Evolutionary conservation across 1,139 yeast genomes (phyloP).

Genomic region (Kurtzmaniella natalensis): DNA sequence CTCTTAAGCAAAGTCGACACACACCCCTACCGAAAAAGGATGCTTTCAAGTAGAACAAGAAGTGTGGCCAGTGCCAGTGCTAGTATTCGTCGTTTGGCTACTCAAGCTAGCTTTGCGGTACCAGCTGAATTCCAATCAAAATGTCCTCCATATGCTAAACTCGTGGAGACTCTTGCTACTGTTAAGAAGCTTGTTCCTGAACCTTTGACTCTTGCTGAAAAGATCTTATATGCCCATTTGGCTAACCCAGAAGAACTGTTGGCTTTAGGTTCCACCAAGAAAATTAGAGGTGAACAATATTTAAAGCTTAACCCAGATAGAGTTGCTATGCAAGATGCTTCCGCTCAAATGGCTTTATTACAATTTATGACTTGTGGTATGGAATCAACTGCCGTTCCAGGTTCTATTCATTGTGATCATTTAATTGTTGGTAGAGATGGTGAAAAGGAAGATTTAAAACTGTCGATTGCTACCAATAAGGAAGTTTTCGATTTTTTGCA

Average conservation of each 20-base stretch:
- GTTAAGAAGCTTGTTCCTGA: conserved; percentile 64
- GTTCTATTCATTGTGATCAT: conserved; percentile 95
- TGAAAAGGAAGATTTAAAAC: conserved; percentile 69
- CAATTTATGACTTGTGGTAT: conserved; percentile 97
- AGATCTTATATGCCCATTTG: conserved; percentile 87
- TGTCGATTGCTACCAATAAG: conserved; percentile 77
- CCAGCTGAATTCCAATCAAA: conserved; percentile 62
- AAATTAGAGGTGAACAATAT: conserved; percentile 79
- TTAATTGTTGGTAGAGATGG: conserved; percentile 94
- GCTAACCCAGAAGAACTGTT: conserved; percentile 80
- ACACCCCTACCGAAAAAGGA: neutral
- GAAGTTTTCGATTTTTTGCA: conserved; percentile 93
- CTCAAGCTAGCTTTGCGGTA: conserved; percentile 33
- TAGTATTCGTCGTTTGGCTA: conserved; percentile 25
- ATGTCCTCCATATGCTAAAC: conserved; percentile 83
- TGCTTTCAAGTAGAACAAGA: conserved; percentile 2
- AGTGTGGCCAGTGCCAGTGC: neutral
- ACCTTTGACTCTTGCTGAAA: conserved; percentile 90
- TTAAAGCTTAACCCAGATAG: conserved; percentile 94
- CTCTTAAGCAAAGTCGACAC: too few species aligned
- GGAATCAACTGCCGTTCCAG: conserved; percentile 83
- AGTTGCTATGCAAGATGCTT: conserved; percentile 99
- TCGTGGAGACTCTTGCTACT: conserved; percentile 55
- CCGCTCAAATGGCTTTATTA: conserved; percentile 94
- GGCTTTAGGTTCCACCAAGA: conserved; percentile 42